These are phyloP conservation scores for Scheffersomyces cryptocercus DNA, from an alignment of 1,139 yeast species.

Conservation along the genomic window DNA sequence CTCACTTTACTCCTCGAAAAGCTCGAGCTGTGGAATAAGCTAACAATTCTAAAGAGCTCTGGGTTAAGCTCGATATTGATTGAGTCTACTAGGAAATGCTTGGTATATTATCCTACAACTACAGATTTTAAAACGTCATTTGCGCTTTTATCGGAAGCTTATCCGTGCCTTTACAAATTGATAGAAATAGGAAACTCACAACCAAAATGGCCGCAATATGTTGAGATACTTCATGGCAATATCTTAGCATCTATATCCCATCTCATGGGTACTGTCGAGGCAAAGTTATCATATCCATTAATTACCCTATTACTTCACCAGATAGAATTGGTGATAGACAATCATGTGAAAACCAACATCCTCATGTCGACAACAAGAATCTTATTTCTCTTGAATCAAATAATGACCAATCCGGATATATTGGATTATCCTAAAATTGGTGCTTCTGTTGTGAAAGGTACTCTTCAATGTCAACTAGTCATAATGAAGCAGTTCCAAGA, in stretches of 20 bases:
- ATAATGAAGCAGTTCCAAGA: conserved; percentile 9
- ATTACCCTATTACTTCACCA: conserved; percentile 16
- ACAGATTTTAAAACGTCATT: conserved; percentile 32
- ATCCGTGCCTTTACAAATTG: conserved; percentile 17
- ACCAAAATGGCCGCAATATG: conserved; percentile 6
- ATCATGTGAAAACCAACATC: conserved; percentile 16
- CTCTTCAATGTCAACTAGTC: conserved; percentile 11
- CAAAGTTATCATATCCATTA: conserved; percentile 6
- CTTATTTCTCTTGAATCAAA: conserved; percentile 29
- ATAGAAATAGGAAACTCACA: conserved; percentile 7
- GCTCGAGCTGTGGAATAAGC: conserved; percentile 2
- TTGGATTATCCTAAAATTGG: conserved; percentile 20
- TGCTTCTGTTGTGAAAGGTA: conserved; percentile 9
- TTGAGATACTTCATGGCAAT: conserved; percentile 22
- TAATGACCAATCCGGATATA: conserved; percentile 29
- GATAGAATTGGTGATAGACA: conserved; percentile 10
- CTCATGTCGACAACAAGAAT: conserved; percentile 32
- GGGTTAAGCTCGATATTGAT: conserved; percentile 47
- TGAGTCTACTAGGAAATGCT: conserved; percentile 38
- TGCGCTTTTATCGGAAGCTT: conserved; percentile 25
- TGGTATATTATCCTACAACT: conserved; percentile 49
- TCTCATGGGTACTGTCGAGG: conserved; percentile 13
- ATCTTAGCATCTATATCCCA: conserved; percentile 24
- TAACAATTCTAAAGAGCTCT: conserved; percentile 24
- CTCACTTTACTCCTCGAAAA: conserved; percentile 13